Evolutionary conservation across 345 rosid species (phyloP), one percentile per base, ranked within the genome.

Genomic region (Salix purpurea): DNA sequence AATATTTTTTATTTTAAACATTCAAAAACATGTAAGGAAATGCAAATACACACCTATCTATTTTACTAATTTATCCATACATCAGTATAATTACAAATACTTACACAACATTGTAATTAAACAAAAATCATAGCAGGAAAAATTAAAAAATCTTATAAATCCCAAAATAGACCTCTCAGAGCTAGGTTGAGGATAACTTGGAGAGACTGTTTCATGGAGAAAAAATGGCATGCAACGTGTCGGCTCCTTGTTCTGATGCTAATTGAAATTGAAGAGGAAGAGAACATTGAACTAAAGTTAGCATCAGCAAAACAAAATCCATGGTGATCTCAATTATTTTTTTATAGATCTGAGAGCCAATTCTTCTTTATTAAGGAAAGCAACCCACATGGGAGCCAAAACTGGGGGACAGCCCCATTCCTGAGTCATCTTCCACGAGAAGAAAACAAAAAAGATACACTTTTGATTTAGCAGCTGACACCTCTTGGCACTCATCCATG

Each of bases 401-500:
- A 71, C n/a, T 10, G 18, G 50, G 26, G 42, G 70, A 46, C 40
- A 72, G 5, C 9, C 10, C 6, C 39, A 52, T 44, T 30, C 54
- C 1, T 30, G 42, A 32, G 4, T 71, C 44, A 23, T 69, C 46
- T 30, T 40, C 64, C 44, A 74, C n/a, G n/a, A 0, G 50, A 50
- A 50, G 67, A 24, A 66, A 74, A 66, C 7, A 18, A 19, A 16
- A 62, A 23, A 3, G 4, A 16, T 15, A 30, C 58, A 7, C 74
- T 32, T 74, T 74, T 65, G 13, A 12, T 46, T 14, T 7, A 39
- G 1, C 18, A 64, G 88, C 78, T 79, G 91, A 88, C 86, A 46
- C 83, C 62, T 36, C 67, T 76, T 76, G 37, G 19, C 78, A 76
- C 80, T 24, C 2, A 60, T 58, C 86, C 86, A 71, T 30, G 72